Percentiles rank a stretch among this genome's conserved stretches.
Evolutionary conservation across 208 protist species (phyloP).

Genomic region (Angomonas ambiguus): DNA sequence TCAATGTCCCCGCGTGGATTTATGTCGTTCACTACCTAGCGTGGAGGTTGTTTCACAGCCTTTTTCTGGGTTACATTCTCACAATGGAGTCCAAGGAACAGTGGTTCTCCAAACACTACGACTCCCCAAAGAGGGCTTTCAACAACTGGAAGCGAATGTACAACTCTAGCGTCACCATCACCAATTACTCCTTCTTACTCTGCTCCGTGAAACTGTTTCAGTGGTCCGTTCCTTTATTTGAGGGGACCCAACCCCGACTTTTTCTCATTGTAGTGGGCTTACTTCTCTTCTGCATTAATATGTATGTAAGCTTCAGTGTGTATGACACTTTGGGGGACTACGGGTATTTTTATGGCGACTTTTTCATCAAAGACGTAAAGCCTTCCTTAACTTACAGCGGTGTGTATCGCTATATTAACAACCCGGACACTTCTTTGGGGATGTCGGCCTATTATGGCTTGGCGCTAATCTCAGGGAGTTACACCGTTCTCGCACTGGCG

Average conservation of each 20-base stretch:
- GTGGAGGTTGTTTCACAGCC: constrained; percentile 80
- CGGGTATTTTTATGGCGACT: constrained; percentile 94
- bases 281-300: constrained; percentile 78
- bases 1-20: constrained; percentile 44
- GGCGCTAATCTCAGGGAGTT: constrained; percentile 82
- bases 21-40: constrained; percentile 59
- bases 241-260: constrained; percentile 28
- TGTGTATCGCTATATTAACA: constrained; percentile 95
- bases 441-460: constrained; percentile 89
- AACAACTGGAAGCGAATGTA: constrained; percentile 90
- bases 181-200: constrained; percentile 42
- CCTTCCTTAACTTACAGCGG: constrained; percentile 85
- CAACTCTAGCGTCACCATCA: constrained; percentile 71
- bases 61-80: constrained; percentile 77
- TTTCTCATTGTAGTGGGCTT: constrained; percentile 42
- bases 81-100: constrained; percentile 49
- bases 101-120: constrained; percentile 80
- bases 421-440: constrained; percentile 87
- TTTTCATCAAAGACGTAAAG: constrained; percentile 72
- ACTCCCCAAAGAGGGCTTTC: constrained; percentile 67
- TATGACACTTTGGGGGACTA: constrained; percentile 89
- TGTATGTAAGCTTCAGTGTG: constrained; percentile 70
- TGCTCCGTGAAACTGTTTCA: constrained; percentile 43
- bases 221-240: constrained; percentile 37
- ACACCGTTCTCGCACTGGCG: constrained; percentile 61